These are phyloP conservation scores for Penicillium sp. DNA, from an alignment of 2,329 filamentous ascomycete genomes.

Conservation along the genomic window DNA sequence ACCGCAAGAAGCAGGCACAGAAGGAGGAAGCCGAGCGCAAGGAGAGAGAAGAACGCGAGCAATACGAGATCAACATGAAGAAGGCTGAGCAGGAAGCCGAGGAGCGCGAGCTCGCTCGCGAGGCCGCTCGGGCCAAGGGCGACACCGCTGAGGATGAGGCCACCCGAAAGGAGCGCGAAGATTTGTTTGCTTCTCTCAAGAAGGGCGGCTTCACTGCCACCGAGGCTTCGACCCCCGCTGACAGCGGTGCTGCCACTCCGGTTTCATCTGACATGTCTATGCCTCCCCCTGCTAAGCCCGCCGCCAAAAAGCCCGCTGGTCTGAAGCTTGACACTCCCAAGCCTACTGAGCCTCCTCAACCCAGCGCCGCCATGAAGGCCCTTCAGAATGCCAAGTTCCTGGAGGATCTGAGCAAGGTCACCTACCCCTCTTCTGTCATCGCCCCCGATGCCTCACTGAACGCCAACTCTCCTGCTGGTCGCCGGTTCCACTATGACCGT, in stretches of 20 bases:
- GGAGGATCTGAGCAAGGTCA: slow-evolving; percentile 72
- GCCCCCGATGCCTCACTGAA: slow-evolving; percentile 94
- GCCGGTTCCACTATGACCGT: slow-evolving; percentile 95
- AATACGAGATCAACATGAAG: slow-evolving; percentile 52
- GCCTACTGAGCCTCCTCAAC: slow-evolving; percentile 84
- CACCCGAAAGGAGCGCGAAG: slow-evolving; percentile 36
- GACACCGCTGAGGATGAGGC: slow-evolving; percentile 38
- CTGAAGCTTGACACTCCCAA: slow-evolving; percentile 89
- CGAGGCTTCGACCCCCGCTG: slow-evolving; percentile 43
- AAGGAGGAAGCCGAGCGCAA: slow-evolving; percentile 56
- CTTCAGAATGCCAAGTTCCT: slow-evolving; percentile 90
- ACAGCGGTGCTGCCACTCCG: slow-evolving; percentile 50
- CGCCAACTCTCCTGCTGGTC: slow-evolving; percentile 64
- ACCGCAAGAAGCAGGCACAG: slow-evolving; percentile 78
- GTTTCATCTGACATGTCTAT: slow-evolving; percentile 48
- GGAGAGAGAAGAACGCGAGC: slow-evolving; percentile 48
- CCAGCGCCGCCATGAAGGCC: slow-evolving; percentile 89
- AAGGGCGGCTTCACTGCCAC: slow-evolving; percentile 41
- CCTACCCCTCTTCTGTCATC: slow-evolving; percentile 79
- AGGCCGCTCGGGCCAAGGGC: slow-evolving; percentile 40
- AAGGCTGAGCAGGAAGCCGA: slow-evolving; percentile 51
- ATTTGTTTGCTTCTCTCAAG: slow-evolving; percentile 48
- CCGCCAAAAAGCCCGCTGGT: slow-evolving; percentile 76
- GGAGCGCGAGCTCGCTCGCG: slow-evolving; percentile 46
- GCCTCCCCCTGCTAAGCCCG: slow-evolving; percentile 55